These are phyloP conservation scores for Umbellularia californica DNA, from an alignment of 164 flowering plant species.

Conservation along the genomic window DNA sequence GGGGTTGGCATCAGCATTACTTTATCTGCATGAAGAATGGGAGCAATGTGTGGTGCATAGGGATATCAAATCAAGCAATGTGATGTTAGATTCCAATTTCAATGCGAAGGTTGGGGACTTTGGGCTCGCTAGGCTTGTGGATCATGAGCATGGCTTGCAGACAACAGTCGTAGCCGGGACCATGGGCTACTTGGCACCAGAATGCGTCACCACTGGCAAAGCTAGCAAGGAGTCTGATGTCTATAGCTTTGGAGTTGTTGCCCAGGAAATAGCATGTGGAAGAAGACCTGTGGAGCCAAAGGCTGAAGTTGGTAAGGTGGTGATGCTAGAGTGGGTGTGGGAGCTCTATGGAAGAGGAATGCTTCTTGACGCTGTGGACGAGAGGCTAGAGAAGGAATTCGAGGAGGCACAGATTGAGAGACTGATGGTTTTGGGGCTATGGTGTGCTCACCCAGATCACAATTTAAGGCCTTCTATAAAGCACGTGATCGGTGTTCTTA, in stretches of 20 bases:
- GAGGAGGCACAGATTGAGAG: conserved; percentile 23
- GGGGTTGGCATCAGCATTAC: conserved; percentile 64
- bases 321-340: conserved; percentile 47
- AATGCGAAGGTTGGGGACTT: conserved; percentile 76
- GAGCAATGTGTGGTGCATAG: conserved; percentile 70
- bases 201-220: conserved; percentile 36
- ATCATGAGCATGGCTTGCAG: conserved; percentile 27
- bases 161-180: conserved; percentile 68
- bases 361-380: conserved; percentile 32
- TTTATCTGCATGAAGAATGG: conserved; percentile 74
- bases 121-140: conserved; percentile 64
- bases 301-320: conserved; percentile 15
- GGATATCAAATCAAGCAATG: conserved; percentile 72
- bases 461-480: conserved; percentile 25
- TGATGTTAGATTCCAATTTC: conserved; percentile 60
- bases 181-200: conserved; percentile 78
- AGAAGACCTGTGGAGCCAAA: conserved; percentile 22
- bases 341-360: conserved; percentile 30
- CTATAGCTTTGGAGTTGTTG: conserved; percentile 45
- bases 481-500: conserved; percentile 28
- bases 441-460: conserved; percentile 33
- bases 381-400: conserved; percentile 15
- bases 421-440: conserved; percentile 33
- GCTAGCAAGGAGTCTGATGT: conserved; percentile 49
- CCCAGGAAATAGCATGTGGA: conserved; percentile 41